Conservation (phyloP, 495 filamentous ascomycete species). For the Rhypophila decipiens region DNA sequence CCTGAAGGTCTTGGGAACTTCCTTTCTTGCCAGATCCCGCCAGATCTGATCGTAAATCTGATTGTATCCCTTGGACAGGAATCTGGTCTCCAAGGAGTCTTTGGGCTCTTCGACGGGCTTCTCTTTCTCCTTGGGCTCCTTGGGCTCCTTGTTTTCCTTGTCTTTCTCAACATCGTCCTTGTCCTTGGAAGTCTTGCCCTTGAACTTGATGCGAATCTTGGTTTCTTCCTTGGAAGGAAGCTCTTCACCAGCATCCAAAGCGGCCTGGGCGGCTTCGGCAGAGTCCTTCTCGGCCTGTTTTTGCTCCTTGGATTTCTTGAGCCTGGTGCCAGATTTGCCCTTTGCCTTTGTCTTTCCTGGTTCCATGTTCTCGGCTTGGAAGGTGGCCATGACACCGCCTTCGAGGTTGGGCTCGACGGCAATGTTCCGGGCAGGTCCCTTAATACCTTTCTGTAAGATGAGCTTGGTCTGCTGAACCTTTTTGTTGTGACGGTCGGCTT, state of each 20-base stretch:
- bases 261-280: constrained; percentile 81
- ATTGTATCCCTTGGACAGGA: constrained; percentile 86
- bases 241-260: constrained; percentile 77
- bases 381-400: constrained; percentile 81
- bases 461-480: constrained; percentile 80
- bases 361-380: constrained; percentile 61
- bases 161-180: constrained; percentile 33
- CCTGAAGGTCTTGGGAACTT: constrained; percentile 84
- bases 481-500: constrained; percentile 78
- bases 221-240: constrained; percentile 64
- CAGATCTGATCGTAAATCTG: constrained; percentile 98
- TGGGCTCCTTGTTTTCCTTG: constrained; percentile 41
- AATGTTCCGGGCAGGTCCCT: constrained; percentile 71
- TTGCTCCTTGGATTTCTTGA: constrained; percentile 90
- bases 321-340: constrained; percentile 58
- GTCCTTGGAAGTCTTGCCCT: constrained; percentile 28
- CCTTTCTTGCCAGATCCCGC: constrained; percentile 88
- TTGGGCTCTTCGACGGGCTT: constrained; percentile 51
- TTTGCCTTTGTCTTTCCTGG: constrained; percentile 59
- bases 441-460: constrained; percentile 75
- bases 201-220: constrained; percentile 52
- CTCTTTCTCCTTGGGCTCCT: constrained; percentile 58
- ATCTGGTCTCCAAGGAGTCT: constrained; percentile 48
- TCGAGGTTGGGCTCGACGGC: constrained; percentile 77
- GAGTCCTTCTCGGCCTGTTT: constrained; percentile 93